phyloP scores from a whole-genome alignment of 1,139 yeast genomes.

The Pichia sp. region DNA sequence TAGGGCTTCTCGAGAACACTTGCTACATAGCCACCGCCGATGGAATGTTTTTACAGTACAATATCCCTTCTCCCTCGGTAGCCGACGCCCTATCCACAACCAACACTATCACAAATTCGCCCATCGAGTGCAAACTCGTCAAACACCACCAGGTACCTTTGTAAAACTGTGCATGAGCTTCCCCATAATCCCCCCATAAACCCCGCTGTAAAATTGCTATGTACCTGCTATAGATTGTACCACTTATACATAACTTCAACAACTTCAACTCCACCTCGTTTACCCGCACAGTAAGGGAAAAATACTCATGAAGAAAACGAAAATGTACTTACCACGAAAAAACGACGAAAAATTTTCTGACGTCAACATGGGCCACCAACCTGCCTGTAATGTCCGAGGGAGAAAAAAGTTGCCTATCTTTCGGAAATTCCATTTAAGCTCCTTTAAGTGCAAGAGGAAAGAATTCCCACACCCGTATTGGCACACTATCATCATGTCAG shows the following conservation, averaged over 20 bases:
- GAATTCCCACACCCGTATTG: background rate
- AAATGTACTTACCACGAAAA: background rate
- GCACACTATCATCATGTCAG: conserved; percentile 25
- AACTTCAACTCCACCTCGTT: background rate
- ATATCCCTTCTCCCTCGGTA: conserved; percentile 3
- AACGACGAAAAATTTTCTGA: conserved; percentile 10
- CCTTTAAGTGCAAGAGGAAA: background rate
- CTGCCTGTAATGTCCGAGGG: background rate
- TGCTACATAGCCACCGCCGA: conserved; percentile 26
- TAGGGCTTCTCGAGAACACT: conserved; percentile 23
- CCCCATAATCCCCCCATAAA: too few relatives aligned
- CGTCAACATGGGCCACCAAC: background rate
- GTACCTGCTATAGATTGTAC: background rate
- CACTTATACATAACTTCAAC: background rate
- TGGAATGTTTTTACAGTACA: conserved; percentile 16
- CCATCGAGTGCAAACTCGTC: conserved; percentile 1
- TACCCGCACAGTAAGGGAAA: background rate
- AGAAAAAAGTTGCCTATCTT: too few relatives aligned
- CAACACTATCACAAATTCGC: background rate
- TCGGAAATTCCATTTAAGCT: background rate
- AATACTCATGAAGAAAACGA: background rate
- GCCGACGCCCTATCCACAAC: background rate
- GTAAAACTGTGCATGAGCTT: background rate
- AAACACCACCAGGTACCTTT: conserved; percentile 2
- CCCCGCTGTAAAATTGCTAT: background rate